Percentiles rank a stretch among this genome's conserved stretches.
These are phyloP conservation scores for Hericium erinaceus DNA, from an alignment of 768 basidiomycete genomes.

Conservation along the genomic window DNA sequence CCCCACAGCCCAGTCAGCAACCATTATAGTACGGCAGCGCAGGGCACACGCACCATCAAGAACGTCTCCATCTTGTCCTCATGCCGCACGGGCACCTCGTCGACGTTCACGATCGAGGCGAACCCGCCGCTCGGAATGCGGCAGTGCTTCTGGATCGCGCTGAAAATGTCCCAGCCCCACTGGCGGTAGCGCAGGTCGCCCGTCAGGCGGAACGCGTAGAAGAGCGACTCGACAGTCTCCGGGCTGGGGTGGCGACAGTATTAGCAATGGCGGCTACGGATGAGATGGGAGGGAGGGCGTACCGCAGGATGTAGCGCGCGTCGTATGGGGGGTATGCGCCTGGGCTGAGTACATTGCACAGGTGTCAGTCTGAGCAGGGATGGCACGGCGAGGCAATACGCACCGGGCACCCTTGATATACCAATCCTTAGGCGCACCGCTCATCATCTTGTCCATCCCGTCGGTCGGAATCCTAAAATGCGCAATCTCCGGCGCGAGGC, in stretches of 20 bases:
- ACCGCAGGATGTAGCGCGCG: constrained; percentile 89
- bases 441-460: constrained; percentile 32
- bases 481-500: constrained; percentile 82
- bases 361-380: background rate
- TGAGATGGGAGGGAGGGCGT: constrained; percentile 11
- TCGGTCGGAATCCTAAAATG: constrained; percentile 69
- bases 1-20: background rate
- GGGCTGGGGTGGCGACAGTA: constrained; percentile 39
- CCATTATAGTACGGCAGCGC: background rate
- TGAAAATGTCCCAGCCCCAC: constrained; percentile 83
- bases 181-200: constrained; percentile 75
- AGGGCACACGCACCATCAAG: constrained; percentile 54
- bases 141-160: constrained; percentile 81
- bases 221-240: constrained; percentile 91
- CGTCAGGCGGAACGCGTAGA: constrained; percentile 85
- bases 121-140: constrained; percentile 73
- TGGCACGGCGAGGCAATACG: constrained; percentile 13
- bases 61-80: constrained; percentile 97
- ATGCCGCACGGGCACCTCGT: constrained; percentile 53
- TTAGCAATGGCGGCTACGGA: background rate
- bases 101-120: constrained; percentile 77
- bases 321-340: constrained; percentile 45
- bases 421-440: constrained; percentile 57
- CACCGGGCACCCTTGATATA: constrained; percentile 81
- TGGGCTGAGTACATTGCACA: constrained; percentile 7